Percentiles rank a stretch among this genome's conserved stretches.
Conservation (phyloP, 2,329 filamentous ascomycete species). For the Fusarium mundagurra region DNA sequence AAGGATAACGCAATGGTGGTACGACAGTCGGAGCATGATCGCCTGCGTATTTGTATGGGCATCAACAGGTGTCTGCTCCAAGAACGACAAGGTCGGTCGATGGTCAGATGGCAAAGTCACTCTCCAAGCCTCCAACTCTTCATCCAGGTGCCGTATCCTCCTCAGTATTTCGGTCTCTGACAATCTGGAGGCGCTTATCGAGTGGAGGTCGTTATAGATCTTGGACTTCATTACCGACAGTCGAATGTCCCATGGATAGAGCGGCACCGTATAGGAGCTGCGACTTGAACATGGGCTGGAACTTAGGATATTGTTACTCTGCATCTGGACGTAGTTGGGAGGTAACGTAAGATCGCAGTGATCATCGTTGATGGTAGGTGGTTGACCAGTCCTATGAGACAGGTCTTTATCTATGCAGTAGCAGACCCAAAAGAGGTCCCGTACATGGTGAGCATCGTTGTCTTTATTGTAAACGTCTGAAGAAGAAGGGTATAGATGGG, state of each 20-base stretch:
- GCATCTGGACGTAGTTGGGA: not conserved
- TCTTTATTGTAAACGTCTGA: not conserved
- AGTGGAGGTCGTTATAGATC: not conserved
- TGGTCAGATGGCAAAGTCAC: not conserved
- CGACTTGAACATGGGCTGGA: rapidly evolving
- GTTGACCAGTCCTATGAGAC: not conserved
- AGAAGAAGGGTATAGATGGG: not conserved
- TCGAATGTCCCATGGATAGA: not conserved
- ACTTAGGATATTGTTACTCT: not conserved
- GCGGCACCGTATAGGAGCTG: not conserved
- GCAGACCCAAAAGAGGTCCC: conserved; percentile 19
- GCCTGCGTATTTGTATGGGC: not conserved
- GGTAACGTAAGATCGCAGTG: conserved; percentile 6
- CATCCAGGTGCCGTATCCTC: not conserved
- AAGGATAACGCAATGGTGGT: not conserved
- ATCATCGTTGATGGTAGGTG: not conserved
- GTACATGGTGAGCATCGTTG: not conserved
- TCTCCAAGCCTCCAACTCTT: conserved; percentile 19
- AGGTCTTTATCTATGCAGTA: conserved; percentile 24
- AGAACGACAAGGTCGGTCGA: not conserved
- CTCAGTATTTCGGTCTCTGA: not conserved
- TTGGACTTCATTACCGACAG: not conserved
- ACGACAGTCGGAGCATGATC: not conserved
- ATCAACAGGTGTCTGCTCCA: not conserved
- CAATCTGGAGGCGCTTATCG: not conserved